phyloP scores from a whole-genome alignment of 495 filamentous ascomycete genomes.

The Tetracladium setigerum region DNA sequence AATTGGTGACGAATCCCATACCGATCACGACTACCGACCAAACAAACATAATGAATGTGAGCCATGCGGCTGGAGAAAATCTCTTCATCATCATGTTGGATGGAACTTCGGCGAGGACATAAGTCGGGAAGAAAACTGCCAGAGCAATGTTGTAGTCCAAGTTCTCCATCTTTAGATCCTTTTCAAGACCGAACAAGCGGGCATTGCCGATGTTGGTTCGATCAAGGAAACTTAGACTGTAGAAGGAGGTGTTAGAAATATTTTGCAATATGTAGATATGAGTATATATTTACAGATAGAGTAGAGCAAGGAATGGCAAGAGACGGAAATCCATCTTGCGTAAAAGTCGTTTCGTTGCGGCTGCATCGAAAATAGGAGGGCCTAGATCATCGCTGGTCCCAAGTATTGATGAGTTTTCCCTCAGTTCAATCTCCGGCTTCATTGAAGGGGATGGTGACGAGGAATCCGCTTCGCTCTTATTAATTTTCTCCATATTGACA shows the following conservation, averaged over 20 bases:
- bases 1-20: constrained; percentile 61
- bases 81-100: constrained; percentile 57
- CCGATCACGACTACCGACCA: constrained; percentile 50
- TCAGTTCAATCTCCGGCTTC: no score
- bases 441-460: no score
- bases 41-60: constrained; percentile 48
- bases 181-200: constrained; percentile 41
- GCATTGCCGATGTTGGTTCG: constrained; percentile 73
- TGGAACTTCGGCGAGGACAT: constrained; percentile 59
- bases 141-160: constrained; percentile 58
- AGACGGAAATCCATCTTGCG: constrained; percentile 42
- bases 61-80: constrained; percentile 52
- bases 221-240: constrained; percentile 37
- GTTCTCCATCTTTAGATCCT: constrained; percentile 46
- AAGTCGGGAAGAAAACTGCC: constrained; percentile 59
- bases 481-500: no score
- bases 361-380: constrained; percentile 7
- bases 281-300: constrained; percentile 32
- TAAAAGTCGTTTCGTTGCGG: constrained; percentile 32
- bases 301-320: constrained; percentile 44
- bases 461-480: no score
- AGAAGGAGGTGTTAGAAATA: background rate
- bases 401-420: no score
- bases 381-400: background rate
- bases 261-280: background rate